Evolutionary conservation across 225 moss, liverwort and hornwort genomes (phyloP).

Genomic region (Neckera pumila): DNA sequence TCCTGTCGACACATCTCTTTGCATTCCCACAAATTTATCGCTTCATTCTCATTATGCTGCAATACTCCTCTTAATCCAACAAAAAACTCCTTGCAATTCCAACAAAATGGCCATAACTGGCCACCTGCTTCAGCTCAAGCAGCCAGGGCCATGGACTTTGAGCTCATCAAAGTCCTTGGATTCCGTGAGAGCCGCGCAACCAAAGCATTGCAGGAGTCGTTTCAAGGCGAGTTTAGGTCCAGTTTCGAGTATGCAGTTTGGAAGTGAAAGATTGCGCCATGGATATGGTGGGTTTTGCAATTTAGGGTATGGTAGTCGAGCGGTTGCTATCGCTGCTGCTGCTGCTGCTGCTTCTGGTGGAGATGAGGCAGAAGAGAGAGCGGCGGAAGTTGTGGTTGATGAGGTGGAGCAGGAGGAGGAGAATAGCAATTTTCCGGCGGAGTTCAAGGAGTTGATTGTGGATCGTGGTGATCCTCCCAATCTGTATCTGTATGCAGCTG

Average conservation of each 20-base stretch:
- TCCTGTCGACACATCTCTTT: not conserved
- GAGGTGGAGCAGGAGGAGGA: not conserved
- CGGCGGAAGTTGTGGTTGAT: not conserved
- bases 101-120: constrained; percentile 10
- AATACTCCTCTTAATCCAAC: not conserved
- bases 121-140: constrained; percentile 18
- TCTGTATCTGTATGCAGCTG: constrained; percentile 19
- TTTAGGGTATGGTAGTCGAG: constrained; percentile 7
- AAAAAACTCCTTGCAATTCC: not conserved
- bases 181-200: not conserved
- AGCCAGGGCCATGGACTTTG: constrained; percentile 2
- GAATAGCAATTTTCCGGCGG: constrained; percentile 17
- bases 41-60: not conserved
- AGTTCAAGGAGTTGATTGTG: constrained; percentile 31
- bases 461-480: constrained; percentile 41
- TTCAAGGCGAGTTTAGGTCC: not conserved
- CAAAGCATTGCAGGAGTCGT: not conserved
- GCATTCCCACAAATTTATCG: not conserved
- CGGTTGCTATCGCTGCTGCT: not conserved
- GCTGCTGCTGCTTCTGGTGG: not conserved
- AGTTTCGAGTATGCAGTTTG: not conserved
- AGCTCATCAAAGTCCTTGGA: not conserved
- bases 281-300: not conserved
- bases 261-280: not conserved
- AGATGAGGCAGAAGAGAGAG: not conserved